These are phyloP conservation scores for Chaetomium sp. DNA, from an alignment of 2,329 filamentous ascomycete species.

Conservation along the genomic window DNA sequence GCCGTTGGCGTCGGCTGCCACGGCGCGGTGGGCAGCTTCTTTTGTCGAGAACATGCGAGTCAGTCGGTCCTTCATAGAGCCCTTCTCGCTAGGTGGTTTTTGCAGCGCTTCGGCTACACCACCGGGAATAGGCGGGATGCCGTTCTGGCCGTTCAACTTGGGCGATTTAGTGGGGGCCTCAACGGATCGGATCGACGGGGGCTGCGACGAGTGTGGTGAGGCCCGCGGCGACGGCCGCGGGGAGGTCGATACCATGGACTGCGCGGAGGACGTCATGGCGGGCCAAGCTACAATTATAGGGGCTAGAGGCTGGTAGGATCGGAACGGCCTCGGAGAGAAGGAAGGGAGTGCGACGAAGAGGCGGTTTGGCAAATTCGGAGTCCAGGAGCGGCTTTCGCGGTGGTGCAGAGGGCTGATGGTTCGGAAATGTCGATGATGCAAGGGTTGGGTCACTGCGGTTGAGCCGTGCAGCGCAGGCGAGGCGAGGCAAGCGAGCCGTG, in stretches of 20 bases:
- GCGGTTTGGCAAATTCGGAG: not conserved
- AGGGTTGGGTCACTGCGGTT: conserved; percentile 1
- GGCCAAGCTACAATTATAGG: not conserved
- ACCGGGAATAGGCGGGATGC: conserved; percentile 21
- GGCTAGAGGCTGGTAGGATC: too few relatives aligned
- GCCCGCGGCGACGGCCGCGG: conserved; percentile 37
- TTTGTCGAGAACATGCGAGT: conserved; percentile 60
- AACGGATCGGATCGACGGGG: conserved; percentile 45
- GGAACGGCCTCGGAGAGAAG: not conserved
- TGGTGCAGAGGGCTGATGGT: not conserved
- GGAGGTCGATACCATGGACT: conserved; percentile 34
- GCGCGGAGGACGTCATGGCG: conserved; percentile 29
- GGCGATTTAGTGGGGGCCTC: conserved; percentile 36
- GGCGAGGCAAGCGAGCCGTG: conserved; percentile 10
- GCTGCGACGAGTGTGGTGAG: conserved; percentile 42
- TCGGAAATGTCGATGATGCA: conserved; percentile 2
- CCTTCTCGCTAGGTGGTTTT: conserved; percentile 42
- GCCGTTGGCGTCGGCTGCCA: conserved; percentile 28
- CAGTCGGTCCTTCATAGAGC: conserved; percentile 57
- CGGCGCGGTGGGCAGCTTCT: conserved; percentile 36
- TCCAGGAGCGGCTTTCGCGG: not conserved
- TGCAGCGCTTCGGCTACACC: conserved; percentile 29
- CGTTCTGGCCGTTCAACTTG: conserved; percentile 36
- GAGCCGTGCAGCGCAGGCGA: not conserved
- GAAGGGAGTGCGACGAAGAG: not conserved